Percentiles rank a stretch among this genome's conserved stretches.
Evolutionary conservation across 495 filamentous ascomycete genomes (phyloP).

Genomic region (Penicillium antarcticum): DNA sequence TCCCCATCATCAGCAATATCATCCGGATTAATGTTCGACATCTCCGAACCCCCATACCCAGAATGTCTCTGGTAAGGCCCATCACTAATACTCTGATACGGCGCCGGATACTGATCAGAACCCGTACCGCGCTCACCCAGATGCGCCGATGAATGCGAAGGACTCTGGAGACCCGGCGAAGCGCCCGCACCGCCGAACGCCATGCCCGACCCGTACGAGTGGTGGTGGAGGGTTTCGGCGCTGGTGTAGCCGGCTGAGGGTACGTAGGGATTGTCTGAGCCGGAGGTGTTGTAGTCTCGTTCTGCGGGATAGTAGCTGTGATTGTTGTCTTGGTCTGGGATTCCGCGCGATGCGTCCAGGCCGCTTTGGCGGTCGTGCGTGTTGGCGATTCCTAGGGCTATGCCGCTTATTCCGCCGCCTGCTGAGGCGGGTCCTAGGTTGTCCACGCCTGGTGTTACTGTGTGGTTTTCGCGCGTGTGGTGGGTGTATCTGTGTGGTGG

Average conservation of each 20-base stretch:
- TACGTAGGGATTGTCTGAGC: conserved; percentile 45
- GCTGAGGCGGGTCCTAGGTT: conserved; percentile 68
- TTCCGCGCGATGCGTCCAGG: conserved; percentile 59
- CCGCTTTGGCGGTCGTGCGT: conserved; percentile 70
- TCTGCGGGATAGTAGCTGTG: conserved; percentile 37
- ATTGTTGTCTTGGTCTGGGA: conserved; percentile 15
- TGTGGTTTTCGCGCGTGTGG: conserved; percentile 38
- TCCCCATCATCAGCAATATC: conserved; percentile 84
- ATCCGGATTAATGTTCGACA: conserved; percentile 66
- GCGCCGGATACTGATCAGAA: conserved; percentile 25
- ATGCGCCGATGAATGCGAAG: conserved; percentile 30
- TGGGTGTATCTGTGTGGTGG: conserved; percentile 13
- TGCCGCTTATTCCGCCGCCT: conserved; percentile 74
- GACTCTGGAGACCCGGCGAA: conserved; percentile 35
- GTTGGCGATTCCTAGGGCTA: conserved; percentile 72
- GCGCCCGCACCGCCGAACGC: conserved; percentile 33
- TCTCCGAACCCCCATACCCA: conserved; percentile 43
- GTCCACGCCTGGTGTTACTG: conserved; percentile 69
- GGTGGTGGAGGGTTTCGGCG: conserved; percentile 27
- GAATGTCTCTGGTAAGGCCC: conserved; percentile 61
- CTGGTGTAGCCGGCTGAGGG: conserved; percentile 27
- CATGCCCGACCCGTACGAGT: conserved; percentile 40
- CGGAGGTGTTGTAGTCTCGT: conserved; percentile 40
- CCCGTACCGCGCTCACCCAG: conserved; percentile 19
- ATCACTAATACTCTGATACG: conserved; percentile 39